Evolutionary conservation across 176 grass and related monocot genomes (phyloP).

Genomic region (Bolboschoenus planiculmis): DNA sequence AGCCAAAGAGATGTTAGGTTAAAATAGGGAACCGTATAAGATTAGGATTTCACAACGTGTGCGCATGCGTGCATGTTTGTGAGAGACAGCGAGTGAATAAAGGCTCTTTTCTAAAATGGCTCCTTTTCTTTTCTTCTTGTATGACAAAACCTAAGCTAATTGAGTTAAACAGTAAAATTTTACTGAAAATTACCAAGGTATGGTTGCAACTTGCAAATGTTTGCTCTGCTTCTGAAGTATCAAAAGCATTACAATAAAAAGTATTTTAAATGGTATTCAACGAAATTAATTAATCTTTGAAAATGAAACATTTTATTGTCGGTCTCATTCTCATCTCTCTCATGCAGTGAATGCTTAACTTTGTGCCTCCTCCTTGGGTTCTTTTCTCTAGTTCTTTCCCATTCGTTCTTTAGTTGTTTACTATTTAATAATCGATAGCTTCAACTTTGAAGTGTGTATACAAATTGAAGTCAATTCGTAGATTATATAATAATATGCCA

Average conservation of each 20-base stretch:
- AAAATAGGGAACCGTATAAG: background rate
- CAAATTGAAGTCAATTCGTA: background rate
- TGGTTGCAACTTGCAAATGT: background rate
- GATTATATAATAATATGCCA: background rate
- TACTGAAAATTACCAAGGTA: background rate
- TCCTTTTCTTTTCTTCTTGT: background rate
- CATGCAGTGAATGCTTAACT: too few species aligned
- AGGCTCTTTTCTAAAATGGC: background rate
- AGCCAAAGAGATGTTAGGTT: conserved; percentile 11
- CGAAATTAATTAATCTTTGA: too few species aligned
- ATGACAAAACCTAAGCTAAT: background rate
- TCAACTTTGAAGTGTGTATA: too few species aligned
- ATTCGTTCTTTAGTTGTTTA: background rate
- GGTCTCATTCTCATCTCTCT: too few species aligned
- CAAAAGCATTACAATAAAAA: too few species aligned
- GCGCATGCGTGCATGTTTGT: background rate
- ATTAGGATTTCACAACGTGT: background rate
- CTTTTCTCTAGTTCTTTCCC: too few species aligned
- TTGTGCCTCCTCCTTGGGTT: too few species aligned
- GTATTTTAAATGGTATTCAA: too few species aligned
- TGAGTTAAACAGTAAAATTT: background rate
- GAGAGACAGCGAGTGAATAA: background rate
- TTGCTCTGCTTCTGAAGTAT: background rate
- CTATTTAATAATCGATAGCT: background rate
- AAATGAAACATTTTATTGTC: too few species aligned